A percentile compares a stretch with the other conserved stretches of the same genome.
phyloP scores from a whole-genome alignment of 768 basidiomycete genomes.

The Gymnopilus junonius region DNA sequence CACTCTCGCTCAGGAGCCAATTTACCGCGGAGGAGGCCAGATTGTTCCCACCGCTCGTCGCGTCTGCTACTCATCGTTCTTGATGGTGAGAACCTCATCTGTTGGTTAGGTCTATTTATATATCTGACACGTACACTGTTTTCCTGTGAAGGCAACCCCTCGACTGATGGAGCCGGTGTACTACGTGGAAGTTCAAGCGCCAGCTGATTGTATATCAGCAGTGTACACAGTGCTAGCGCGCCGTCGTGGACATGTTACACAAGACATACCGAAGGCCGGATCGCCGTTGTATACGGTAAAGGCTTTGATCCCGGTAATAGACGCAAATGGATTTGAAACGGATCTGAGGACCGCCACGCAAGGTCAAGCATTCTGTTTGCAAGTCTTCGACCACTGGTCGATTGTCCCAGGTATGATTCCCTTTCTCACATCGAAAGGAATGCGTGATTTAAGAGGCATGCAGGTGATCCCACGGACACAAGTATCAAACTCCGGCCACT shows the following conservation, averaged over 20 bases:
- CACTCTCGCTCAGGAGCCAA: conserved; percentile 90
- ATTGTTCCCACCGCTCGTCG: conserved; percentile 99
- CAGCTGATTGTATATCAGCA: conserved; percentile 97
- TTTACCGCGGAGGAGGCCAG: conserved; percentile 97
- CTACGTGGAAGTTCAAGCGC: conserved; percentile 99
- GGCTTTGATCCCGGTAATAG: conserved; percentile 97
- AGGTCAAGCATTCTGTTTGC: conserved; percentile 98
- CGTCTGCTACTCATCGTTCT: conserved; percentile 98
- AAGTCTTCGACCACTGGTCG: conserved; percentile 98
- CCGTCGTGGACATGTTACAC: conserved; percentile 98
- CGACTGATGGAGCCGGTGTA: conserved; percentile 97
- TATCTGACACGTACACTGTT: conserved; percentile 17
- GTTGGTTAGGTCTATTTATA: conserved; percentile 10
- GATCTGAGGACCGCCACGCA: conserved; percentile 97
- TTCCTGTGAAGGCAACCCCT: conserved; percentile 76
- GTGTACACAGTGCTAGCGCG: conserved; percentile 99
- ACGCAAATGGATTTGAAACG: conserved; percentile 98
- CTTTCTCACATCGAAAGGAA: conserved; percentile 27
- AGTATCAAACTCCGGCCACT: conserved; percentile 95
- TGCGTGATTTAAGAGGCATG: conserved; percentile 21
- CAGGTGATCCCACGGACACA: conserved; percentile 97
- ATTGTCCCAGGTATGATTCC: conserved; percentile 88
- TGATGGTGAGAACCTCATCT: conserved; percentile 72
- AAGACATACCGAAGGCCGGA: conserved; percentile 97
- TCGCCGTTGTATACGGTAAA: conserved; percentile 98